phyloP scores from a whole-genome alignment of 78 protist genomes.

The Salpingoeca rosetta region DNA sequence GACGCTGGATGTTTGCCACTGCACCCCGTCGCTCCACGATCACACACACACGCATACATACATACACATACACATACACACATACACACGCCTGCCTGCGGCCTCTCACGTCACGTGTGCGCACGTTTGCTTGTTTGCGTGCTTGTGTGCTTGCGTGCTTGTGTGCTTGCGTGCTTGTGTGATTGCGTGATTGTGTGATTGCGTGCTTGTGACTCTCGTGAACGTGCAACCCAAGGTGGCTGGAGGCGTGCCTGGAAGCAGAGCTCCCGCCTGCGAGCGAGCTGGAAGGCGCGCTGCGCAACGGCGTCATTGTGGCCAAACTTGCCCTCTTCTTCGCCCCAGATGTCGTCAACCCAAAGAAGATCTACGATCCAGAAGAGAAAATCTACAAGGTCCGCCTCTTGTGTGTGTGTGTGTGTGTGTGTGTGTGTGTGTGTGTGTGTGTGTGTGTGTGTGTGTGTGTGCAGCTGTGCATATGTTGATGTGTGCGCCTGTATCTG shows the following conservation, averaged over 20 bases:
- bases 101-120: too few relatives aligned
- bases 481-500: too few relatives aligned
- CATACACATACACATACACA: too few relatives aligned
- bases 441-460: not conserved
- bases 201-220: not conserved
- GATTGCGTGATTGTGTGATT: not conserved
- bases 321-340: conserved; percentile 11
- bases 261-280: conserved; percentile 23
- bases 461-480: too few relatives aligned
- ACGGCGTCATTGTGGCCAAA: conserved; percentile 25
- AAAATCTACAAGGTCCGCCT: not conserved
- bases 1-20: too few relatives aligned
- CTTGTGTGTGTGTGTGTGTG: not conserved
- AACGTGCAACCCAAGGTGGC: conserved; percentile 19
- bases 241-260: conserved; percentile 15
- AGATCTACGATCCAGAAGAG: conserved; percentile 19
- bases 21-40: too few relatives aligned
- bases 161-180: not conserved
- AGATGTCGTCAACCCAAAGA: not conserved
- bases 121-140: not conserved
- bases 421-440: not conserved
- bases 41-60: too few relatives aligned
- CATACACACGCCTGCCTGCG: too few relatives aligned
- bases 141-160: not conserved
- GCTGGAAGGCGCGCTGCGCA: conserved; percentile 19